Evolutionary conservation across 768 basidiomycete genomes (phyloP).

Genomic region (Serendipita indica): DNA sequence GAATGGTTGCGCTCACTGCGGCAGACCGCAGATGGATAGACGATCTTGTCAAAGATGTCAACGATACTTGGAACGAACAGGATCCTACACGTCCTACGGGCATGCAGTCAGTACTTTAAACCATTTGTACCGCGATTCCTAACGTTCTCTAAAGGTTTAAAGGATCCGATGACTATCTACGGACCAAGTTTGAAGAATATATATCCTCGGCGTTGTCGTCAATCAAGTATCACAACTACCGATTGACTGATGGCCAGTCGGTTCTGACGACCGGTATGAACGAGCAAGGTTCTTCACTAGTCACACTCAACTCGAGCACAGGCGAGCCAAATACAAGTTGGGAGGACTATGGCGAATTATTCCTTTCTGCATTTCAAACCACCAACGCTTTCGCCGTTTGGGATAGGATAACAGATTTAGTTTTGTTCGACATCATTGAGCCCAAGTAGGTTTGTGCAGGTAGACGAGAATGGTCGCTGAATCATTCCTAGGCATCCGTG

Average conservation of each 20-base stretch:
- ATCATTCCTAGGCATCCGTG: slow-evolving; percentile 73
- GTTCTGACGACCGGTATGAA: not conserved
- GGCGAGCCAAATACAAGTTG: not conserved
- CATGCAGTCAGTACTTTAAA: slow-evolving; percentile 38
- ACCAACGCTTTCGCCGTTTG: slow-evolving; percentile 83
- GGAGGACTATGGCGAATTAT: slow-evolving; percentile 75
- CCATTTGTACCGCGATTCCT: slow-evolving; percentile 19
- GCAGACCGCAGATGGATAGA: slow-evolving; percentile 98
- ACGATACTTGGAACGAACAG: slow-evolving; percentile 57
- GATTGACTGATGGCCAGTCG: slow-evolving; percentile 27
- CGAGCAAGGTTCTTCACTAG: slow-evolving; percentile 43
- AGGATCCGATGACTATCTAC: slow-evolving; percentile 89
- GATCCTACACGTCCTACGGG: slow-evolving; percentile 40
- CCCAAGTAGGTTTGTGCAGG: slow-evolving; percentile 50
- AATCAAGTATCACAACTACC: slow-evolving; percentile 80
- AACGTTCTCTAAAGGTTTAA: slow-evolving; percentile 49
- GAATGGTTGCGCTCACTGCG: slow-evolving; percentile 64
- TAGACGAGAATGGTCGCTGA: slow-evolving; percentile 2
- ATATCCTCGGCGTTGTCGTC: slow-evolving; percentile 74
- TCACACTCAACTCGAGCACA: slow-evolving; percentile 8
- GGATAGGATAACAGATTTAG: slow-evolving; percentile 80
- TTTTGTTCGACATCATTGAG: slow-evolving; percentile 91
- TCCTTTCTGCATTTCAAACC: slow-evolving; percentile 76
- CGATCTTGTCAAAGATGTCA: slow-evolving; percentile 76
- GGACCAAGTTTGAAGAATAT: slow-evolving; percentile 93